These are phyloP conservation scores for Sphagnum fallax DNA, from an alignment of 228 moss, liverwort and hornwort genomes.

Conservation along the genomic window DNA sequence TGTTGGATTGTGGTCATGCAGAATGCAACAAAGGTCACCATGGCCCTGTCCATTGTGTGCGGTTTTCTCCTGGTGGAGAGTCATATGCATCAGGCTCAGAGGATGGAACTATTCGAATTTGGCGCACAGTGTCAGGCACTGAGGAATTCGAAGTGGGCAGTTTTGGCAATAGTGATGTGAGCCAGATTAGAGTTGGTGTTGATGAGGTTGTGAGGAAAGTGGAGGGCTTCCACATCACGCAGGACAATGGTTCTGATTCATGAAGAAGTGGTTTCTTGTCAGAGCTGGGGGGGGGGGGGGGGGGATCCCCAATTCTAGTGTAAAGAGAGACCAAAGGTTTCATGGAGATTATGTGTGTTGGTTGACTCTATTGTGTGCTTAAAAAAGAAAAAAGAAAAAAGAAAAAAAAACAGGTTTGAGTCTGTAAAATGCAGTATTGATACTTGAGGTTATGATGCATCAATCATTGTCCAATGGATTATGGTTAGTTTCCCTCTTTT, in stretches of 20 bases:
- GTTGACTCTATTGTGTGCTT: too few species aligned
- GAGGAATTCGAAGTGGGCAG: constrained; percentile 68
- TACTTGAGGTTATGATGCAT: too few species aligned
- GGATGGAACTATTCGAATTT: constrained; percentile 97
- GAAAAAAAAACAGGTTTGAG: too few species aligned
- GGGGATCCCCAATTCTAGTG: too few species aligned
- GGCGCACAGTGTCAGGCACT: constrained; percentile 76
- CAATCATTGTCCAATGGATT: too few species aligned
- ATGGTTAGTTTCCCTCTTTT: too few species aligned
- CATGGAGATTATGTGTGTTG: too few species aligned
- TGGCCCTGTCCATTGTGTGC: constrained; percentile 95
- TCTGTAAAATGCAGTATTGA: too few species aligned
- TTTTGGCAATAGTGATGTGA: constrained; percentile 35
- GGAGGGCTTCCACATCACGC: constrained; percentile 85
- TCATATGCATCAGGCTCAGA: constrained; percentile 99
- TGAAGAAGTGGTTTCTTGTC: constrained; percentile 2
- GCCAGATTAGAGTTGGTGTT: constrained; percentile 70
- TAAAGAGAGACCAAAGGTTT: too few species aligned
- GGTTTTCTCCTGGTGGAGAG: constrained; percentile 95
- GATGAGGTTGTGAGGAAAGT: constrained; percentile 91
- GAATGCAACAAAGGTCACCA: constrained; percentile 99
- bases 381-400: too few species aligned
- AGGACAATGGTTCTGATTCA: constrained; percentile 34
- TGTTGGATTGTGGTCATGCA: constrained; percentile 10
- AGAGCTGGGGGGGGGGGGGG: too few species aligned